Conservation (phyloP, 2,329 filamentous ascomycete genomes). For the Aspergillus vadensis region DNA sequence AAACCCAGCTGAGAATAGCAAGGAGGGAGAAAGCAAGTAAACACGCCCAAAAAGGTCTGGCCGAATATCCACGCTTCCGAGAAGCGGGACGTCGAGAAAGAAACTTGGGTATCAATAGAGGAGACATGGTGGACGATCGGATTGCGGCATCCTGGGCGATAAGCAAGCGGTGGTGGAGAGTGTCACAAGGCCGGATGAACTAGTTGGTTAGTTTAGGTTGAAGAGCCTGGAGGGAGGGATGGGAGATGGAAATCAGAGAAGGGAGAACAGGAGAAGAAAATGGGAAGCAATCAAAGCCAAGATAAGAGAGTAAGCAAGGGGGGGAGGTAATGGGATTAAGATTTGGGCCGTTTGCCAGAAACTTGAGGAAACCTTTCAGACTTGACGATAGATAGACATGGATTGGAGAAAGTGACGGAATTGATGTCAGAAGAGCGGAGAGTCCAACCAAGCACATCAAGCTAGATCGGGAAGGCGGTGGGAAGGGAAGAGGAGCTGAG, state of each 20-base stretch:
- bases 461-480: not conserved
- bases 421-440: not conserved
- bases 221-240: not conserved
- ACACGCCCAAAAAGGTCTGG: constrained; percentile 50
- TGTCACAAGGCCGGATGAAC: not conserved
- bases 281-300: not conserved
- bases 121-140: constrained; percentile 27
- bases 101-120: constrained; percentile 24
- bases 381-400: not conserved
- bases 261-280: not conserved
- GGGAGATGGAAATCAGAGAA: not conserved
- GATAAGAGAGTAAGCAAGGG: not conserved
- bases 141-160: constrained; percentile 31
- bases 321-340: not conserved
- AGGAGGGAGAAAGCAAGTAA: constrained; percentile 42
- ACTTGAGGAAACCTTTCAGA: no score
- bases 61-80: constrained; percentile 41
- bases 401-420: not conserved
- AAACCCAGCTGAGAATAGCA: constrained; percentile 33
- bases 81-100: constrained; percentile 22
- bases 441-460: not conserved
- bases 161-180: not conserved
- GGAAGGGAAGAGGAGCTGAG: not conserved
- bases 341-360: not conserved
- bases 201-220: no score